Evolutionary conservation across 2,329 filamentous ascomycete species (phyloP).

Genomic region (Claviceps sp.): DNA sequence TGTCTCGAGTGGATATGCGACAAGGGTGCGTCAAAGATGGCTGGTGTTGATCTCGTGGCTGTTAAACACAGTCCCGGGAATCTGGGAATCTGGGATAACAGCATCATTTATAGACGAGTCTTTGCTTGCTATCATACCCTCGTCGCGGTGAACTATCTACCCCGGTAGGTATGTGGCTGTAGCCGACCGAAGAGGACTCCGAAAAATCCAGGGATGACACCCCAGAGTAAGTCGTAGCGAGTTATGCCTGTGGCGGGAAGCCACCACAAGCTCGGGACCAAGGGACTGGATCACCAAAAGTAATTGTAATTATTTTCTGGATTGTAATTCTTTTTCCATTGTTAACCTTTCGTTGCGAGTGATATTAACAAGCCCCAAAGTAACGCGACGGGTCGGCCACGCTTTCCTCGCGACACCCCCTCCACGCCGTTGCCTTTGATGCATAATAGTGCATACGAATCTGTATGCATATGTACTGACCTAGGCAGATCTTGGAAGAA

Average conservation of each 20-base stretch:
- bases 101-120: constrained; percentile 4
- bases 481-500: neutral
- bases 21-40: neutral
- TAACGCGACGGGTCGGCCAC: neutral
- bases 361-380: neutral
- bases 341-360: neutral
- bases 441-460: neutral
- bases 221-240: neutral
- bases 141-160: neutral
- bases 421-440: neutral
- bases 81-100: neutral
- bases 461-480: neutral
- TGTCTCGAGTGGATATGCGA: neutral
- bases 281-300: constrained; percentile 2
- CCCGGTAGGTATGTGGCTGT: neutral
- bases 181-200: neutral
- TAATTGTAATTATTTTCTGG: neutral
- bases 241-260: constrained; percentile 1
- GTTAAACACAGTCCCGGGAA: neutral
- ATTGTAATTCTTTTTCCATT: neutral
- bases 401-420: constrained; percentile 3
- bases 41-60: neutral
- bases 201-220: neutral
- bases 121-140: neutral
- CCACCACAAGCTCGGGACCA: constrained; percentile 1